Evolutionary conservation across 192 early-diverging fungal species (phyloP).

Genomic region (Mortierella hygrophila): DNA sequence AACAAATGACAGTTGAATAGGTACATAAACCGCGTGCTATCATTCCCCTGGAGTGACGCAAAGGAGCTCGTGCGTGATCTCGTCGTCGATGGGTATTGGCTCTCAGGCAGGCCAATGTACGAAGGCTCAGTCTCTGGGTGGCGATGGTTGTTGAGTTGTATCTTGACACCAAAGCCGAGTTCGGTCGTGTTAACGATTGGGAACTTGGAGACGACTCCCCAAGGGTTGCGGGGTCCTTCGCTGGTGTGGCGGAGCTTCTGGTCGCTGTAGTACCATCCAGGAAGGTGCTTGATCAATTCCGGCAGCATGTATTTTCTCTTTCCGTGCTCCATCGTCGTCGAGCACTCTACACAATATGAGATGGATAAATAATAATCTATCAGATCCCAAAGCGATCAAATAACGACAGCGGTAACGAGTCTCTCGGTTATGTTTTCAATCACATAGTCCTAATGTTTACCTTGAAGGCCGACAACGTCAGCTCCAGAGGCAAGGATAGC

Average conservation of each 20-base stretch:
- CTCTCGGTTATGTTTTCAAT: neutral
- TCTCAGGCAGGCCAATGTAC: slow-evolving; percentile 16
- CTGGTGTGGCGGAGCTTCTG: slow-evolving; percentile 29
- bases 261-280: slow-evolving; percentile 53
- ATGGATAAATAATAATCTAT: neutral
- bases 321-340: slow-evolving; percentile 13
- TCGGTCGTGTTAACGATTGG: slow-evolving; percentile 45
- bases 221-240: slow-evolving; percentile 42
- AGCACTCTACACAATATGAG: slow-evolving; percentile 31
- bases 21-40: slow-evolving; percentile 49
- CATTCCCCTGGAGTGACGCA: neutral
- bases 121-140: slow-evolving; percentile 41
- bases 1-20: slow-evolving; percentile 57
- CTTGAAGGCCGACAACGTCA: slow-evolving; percentile 58
- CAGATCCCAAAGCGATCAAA: neutral
- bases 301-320: slow-evolving; percentile 43
- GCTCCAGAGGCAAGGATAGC: slow-evolving; percentile 54
- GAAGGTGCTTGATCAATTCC: slow-evolving; percentile 43
- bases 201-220: slow-evolving; percentile 57
- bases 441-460: neutral
- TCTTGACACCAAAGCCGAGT: slow-evolving; percentile 55
- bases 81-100: slow-evolving; percentile 16
- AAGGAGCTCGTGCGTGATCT: slow-evolving; percentile 2
- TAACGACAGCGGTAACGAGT: neutral
- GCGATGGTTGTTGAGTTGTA: slow-evolving; percentile 50